Conservation (phyloP, 179 eudicot genomes). For the Corrigiola litoralis region DNA sequence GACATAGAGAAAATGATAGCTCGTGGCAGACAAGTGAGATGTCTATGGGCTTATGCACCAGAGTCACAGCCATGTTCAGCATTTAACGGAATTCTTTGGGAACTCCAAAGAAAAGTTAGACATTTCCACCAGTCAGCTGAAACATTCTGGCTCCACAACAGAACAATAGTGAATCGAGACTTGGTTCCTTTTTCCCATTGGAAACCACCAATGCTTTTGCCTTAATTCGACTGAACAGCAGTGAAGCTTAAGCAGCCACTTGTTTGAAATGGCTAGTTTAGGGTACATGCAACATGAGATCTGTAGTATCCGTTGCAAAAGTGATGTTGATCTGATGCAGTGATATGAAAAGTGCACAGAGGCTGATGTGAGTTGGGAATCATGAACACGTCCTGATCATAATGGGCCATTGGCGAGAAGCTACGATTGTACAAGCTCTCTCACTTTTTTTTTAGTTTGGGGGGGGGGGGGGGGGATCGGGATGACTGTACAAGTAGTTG, state of each 20-base stretch:
- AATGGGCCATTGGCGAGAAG: not conserved
- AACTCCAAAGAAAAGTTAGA: slow-evolving; percentile 79
- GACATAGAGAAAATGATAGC: slow-evolving; percentile 74
- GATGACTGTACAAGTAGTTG: no score
- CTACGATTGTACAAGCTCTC: not conserved
- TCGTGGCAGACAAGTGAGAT: slow-evolving; percentile 62
- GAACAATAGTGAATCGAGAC: slow-evolving; percentile 62
- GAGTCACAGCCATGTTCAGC: slow-evolving; percentile 84
- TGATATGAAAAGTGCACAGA: not conserved
- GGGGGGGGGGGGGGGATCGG: no score
- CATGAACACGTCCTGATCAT: no score
- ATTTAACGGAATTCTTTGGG: slow-evolving; percentile 74
- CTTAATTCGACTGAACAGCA: slow-evolving; percentile 25
- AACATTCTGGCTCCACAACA: slow-evolving; percentile 91
- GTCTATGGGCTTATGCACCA: slow-evolving; percentile 74
- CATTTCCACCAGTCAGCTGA: slow-evolving; percentile 83
- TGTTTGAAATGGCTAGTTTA: not conserved
- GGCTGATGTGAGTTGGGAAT: not conserved
- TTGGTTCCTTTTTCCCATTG: slow-evolving; percentile 65
- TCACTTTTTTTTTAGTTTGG: not conserved
- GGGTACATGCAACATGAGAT: not conserved
- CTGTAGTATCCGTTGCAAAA: not conserved
- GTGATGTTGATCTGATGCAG: not conserved
- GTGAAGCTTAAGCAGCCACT: not conserved
- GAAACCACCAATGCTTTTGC: slow-evolving; percentile 85